Percentiles rank a stretch among this genome's conserved stretches.
These are phyloP conservation scores for Raffaelea deltoideospora DNA, from an alignment of 2,329 filamentous ascomycete species.

Conservation along the genomic window DNA sequence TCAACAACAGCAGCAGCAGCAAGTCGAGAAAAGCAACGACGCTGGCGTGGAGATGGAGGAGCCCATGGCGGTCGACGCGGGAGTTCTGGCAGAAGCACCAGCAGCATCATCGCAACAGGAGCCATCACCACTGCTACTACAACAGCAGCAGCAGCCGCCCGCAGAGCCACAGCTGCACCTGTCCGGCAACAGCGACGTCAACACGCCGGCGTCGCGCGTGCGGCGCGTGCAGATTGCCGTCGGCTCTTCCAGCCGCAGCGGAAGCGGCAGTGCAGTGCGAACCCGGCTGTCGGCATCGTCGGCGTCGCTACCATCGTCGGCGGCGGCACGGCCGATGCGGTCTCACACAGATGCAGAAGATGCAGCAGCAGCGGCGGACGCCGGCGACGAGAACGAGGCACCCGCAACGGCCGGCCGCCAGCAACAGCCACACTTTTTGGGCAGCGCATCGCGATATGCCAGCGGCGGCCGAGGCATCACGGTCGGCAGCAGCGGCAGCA, in stretches of 20 bases:
- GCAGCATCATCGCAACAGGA: not conserved
- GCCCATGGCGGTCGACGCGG: not conserved
- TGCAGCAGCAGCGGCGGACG: constrained; percentile 18
- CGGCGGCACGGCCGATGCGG: constrained; percentile 10
- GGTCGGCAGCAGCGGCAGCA: constrained; percentile 18
- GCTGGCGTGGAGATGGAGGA: no score
- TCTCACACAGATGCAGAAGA: constrained; percentile 30
- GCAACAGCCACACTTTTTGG: no score
- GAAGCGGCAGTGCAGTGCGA: no score
- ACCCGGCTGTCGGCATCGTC: constrained; percentile 21
- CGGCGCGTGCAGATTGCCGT: constrained; percentile 40
- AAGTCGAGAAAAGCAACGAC: not conserved
- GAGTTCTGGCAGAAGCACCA: not conserved
- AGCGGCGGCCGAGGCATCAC: constrained; percentile 32
- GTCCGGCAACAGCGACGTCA: constrained; percentile 20
- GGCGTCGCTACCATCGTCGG: no score
- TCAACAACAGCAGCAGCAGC: not conserved
- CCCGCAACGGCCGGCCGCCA: constrained; percentile 34
- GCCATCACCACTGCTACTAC: constrained; percentile 7
- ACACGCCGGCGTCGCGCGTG: constrained; percentile 36
- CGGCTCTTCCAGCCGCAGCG: constrained; percentile 29
- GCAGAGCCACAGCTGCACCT: no score
- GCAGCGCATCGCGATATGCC: constrained; percentile 38
- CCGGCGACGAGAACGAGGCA: constrained; percentile 30
- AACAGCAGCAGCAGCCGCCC: not conserved